Percentiles rank a stretch among this genome's conserved stretches.
Conservation (phyloP, 345 rosid species). For the Bruguiera sexangula region DNA sequence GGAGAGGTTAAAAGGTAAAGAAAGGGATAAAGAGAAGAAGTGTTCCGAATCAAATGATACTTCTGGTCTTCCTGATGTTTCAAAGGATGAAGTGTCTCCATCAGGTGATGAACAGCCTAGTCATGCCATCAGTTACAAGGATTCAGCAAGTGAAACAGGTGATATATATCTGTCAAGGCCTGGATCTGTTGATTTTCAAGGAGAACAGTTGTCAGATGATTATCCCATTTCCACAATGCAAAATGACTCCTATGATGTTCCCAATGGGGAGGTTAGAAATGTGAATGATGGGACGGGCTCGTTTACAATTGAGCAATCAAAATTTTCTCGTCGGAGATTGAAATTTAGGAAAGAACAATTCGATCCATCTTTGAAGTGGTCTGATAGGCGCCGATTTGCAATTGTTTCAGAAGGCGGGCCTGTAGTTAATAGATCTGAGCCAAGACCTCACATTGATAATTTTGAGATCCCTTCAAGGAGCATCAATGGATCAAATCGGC, state of each 20-base stretch:
- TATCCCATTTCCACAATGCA: constrained; percentile 32
- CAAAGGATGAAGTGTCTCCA: constrained; percentile 42
- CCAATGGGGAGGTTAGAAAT: constrained; percentile 36
- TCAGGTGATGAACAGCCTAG: constrained; percentile 43
- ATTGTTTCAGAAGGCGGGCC: constrained; percentile 48
- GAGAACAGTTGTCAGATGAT: constrained; percentile 36
- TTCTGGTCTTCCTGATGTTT: constrained; percentile 21
- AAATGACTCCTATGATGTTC: constrained; percentile 38
- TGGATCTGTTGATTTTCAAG: constrained; percentile 50
- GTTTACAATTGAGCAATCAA: constrained; percentile 45
- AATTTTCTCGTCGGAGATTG: constrained; percentile 49
- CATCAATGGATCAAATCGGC: constrained; percentile 49
- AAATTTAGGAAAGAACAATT: constrained; percentile 54
- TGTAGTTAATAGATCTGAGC: constrained; percentile 42
- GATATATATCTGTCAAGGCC: constrained; percentile 48
- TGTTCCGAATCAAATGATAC: constrained; percentile 30
- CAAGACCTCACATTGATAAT: constrained; percentile 51
- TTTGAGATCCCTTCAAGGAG: constrained; percentile 50
- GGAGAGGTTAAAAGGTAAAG: constrained; percentile 91
- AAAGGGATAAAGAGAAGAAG: constrained; percentile 61
- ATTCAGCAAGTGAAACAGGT: constrained; percentile 39
- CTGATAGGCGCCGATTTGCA: constrained; percentile 49
- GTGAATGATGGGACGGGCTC: constrained; percentile 47
- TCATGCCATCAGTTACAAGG: constrained; percentile 34
- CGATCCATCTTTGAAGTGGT: constrained; percentile 55